Percentiles rank a stretch among this genome's conserved stretches.
These are phyloP conservation scores for Fomitopsis pinicola DNA, from an alignment of 1,284 basidiomycete species.

Conservation along the genomic window DNA sequence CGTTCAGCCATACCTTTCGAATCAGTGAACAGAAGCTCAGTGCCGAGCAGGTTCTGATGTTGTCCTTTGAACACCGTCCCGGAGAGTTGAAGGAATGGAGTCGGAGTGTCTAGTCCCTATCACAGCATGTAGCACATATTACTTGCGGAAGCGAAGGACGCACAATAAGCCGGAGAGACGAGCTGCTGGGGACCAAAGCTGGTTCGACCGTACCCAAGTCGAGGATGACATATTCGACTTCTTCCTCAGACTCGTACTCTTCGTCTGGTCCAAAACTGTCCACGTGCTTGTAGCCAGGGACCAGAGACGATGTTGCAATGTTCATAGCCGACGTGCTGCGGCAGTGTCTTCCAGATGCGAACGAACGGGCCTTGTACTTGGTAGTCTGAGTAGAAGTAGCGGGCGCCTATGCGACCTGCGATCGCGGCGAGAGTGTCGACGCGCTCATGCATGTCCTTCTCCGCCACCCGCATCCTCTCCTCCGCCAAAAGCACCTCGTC, in stretches of 20 bases:
- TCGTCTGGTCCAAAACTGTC: conserved; percentile 55
- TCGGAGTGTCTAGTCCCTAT: conserved; percentile 73
- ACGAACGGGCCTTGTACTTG: neutral
- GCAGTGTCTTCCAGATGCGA: neutral
- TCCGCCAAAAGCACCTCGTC: conserved; percentile 17
- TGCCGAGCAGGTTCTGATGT: conserved; percentile 63
- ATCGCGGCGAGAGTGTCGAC: too few relatives aligned
- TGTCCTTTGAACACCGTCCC: conserved; percentile 67
- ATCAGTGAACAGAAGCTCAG: conserved; percentile 69
- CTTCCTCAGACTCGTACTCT: conserved; percentile 54
- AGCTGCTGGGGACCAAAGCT: conserved; percentile 63
- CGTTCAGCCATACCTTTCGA: conserved; percentile 38
- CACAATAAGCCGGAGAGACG: conserved; percentile 68
- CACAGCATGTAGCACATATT: neutral
- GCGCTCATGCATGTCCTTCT: conserved; percentile 16
- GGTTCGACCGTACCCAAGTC: conserved; percentile 71
- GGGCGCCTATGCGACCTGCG: neutral
- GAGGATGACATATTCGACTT: conserved; percentile 63
- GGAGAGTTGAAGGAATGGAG: conserved; percentile 69
- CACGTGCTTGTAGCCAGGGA: conserved; percentile 59
- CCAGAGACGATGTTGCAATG: conserved; percentile 18
- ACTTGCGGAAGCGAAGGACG: conserved; percentile 24
- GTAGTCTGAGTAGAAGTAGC: too few relatives aligned
- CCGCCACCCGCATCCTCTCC: conserved; percentile 12
- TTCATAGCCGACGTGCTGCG: neutral